These are phyloP conservation scores for Plasmodiophora brassicae DNA, from an alignment of 208 protist genomes.

Conservation along the genomic window DNA sequence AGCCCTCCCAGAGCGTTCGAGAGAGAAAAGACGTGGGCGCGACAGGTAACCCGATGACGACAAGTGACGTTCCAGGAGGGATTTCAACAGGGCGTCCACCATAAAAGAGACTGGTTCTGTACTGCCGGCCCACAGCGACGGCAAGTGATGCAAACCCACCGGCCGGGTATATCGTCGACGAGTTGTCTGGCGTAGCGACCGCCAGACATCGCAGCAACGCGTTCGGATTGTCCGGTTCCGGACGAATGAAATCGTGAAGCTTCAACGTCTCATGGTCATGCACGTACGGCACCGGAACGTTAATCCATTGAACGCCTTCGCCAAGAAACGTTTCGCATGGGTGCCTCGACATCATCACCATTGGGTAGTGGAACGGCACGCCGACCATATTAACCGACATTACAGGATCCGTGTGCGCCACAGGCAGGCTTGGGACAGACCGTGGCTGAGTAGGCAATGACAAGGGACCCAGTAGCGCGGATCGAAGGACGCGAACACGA, in stretches of 20 bases:
- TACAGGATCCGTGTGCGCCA: background rate
- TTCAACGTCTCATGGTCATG: background rate
- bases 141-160: background rate
- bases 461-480: background rate
- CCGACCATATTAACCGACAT: background rate
- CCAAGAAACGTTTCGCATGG: background rate
- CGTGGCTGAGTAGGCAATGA: background rate
- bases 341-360: background rate
- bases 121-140: background rate
- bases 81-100: background rate
- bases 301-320: background rate
- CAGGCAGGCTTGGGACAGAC: background rate
- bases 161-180: background rate
- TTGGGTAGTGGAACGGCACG: background rate
- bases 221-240: background rate
- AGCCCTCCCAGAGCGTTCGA: background rate
- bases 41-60: background rate
- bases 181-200: background rate
- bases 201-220: too few species aligned
- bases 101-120: background rate
- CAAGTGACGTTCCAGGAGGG: background rate
- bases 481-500: background rate
- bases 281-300: background rate
- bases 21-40: background rate
- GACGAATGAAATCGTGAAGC: background rate